Evolutionary conservation across 805 yeast species (phyloP).

Genomic region (Saccharomycopsis babjevae): DNA sequence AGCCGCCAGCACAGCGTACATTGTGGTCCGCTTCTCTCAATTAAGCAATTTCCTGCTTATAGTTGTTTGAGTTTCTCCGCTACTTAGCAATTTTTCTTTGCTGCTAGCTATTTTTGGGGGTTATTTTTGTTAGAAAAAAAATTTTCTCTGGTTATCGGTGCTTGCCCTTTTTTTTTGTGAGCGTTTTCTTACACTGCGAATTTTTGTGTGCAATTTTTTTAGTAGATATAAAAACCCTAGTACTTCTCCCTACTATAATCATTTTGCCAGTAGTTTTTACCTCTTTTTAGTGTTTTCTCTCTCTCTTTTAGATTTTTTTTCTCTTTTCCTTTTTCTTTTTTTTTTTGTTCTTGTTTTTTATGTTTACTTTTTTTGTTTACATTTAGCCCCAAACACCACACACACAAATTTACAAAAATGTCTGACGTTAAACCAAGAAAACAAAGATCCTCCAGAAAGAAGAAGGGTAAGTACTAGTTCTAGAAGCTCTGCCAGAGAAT

Average conservation of each 20-base stretch:
- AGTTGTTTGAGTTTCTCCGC: background rate
- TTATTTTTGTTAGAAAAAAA: background rate
- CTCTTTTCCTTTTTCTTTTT: conserved; percentile 5
- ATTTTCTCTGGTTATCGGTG: background rate
- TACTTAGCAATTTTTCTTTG: background rate
- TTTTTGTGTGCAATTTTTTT: background rate
- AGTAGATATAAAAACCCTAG: background rate
- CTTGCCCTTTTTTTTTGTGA: too few species aligned
- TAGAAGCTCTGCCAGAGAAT: too few species aligned
- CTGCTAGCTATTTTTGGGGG: background rate
- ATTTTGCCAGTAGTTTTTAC: background rate
- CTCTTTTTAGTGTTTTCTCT: background rate
- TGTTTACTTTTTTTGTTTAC: background rate
- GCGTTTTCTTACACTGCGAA: too few species aligned
- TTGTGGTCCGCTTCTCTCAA: background rate
- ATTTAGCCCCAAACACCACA: background rate
- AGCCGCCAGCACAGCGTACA: background rate
- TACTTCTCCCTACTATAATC: background rate
- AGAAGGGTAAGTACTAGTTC: conserved; percentile 25
- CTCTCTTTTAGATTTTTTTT: background rate
- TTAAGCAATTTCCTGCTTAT: background rate
- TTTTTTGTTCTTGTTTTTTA: conserved; percentile 4
- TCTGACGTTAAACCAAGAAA: conserved; percentile 30
- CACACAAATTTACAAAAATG: conserved; percentile 21
- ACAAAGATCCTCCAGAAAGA: conserved; percentile 34